Conservation (phyloP, 495 filamentous ascomycete species). For the Trypethelium eluteriae region DNA sequence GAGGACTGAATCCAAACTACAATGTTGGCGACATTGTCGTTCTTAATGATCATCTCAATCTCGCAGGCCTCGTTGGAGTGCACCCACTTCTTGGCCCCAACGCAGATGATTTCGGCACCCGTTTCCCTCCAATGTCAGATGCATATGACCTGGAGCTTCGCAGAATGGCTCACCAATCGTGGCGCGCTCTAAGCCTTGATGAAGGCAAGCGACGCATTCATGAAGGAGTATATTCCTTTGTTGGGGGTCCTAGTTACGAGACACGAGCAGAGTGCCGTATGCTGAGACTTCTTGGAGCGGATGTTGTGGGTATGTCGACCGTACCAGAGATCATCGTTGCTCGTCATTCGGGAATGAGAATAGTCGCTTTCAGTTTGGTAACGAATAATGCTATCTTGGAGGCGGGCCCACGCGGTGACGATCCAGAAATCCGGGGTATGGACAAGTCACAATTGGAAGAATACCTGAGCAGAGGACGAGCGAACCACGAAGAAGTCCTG, state of each 20-base stretch:
- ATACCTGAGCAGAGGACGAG: slow-evolving; percentile 56
- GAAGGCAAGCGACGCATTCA: slow-evolving; percentile 47
- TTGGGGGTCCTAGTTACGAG: slow-evolving; percentile 67
- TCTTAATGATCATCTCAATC: slow-evolving; percentile 69
- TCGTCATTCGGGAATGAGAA: slow-evolving; percentile 59
- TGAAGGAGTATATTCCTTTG: slow-evolving; percentile 71
- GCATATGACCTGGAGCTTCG: slow-evolving; percentile 68
- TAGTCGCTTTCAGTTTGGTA: slow-evolving; percentile 70
- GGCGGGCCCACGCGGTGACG: slow-evolving; percentile 55
- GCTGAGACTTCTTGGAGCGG: slow-evolving; percentile 57
- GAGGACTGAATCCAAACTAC: slow-evolving; percentile 62
- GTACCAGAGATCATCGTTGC: slow-evolving; percentile 71
- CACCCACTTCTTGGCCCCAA: slow-evolving; percentile 70
- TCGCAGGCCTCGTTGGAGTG: slow-evolving; percentile 60
- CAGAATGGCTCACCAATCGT: slow-evolving; percentile 52
- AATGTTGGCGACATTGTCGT: slow-evolving; percentile 65
- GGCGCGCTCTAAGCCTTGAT: slow-evolving; percentile 44
- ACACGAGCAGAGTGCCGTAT: slow-evolving; percentile 71
- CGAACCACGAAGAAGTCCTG: slow-evolving; percentile 66
- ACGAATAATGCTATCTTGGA: slow-evolving; percentile 65
- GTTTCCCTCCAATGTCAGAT: slow-evolving; percentile 67
- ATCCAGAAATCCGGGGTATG: slow-evolving; percentile 33
- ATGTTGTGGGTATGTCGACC: slow-evolving; percentile 73
- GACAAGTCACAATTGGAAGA: slow-evolving; percentile 45
- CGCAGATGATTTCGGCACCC: slow-evolving; percentile 56